These are phyloP conservation scores for Blastobotrys terrestris DNA, from an alignment of 805 yeast species.

Conservation along the genomic window DNA sequence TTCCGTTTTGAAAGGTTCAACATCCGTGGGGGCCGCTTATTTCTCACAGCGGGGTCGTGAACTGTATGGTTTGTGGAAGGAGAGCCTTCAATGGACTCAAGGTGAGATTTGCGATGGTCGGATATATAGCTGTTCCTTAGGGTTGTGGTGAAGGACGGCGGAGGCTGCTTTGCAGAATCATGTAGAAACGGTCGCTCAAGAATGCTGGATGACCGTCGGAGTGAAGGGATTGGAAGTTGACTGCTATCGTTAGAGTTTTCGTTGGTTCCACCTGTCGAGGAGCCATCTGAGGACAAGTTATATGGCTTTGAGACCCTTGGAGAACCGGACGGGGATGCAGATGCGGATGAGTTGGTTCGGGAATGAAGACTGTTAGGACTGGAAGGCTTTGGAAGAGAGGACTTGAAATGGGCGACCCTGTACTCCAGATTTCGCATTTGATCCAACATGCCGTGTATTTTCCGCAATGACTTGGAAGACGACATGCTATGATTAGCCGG, in stretches of 20 bases:
- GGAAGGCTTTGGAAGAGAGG: conserved; percentile 18
- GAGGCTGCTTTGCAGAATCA: background rate
- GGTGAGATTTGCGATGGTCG: background rate
- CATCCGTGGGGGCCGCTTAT: background rate
- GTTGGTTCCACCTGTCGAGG: conserved; percentile 4
- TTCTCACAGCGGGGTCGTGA: background rate
- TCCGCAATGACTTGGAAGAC: conserved; percentile 24
- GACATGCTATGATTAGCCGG: conserved; percentile 9
- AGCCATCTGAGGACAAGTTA: conserved; percentile 3
- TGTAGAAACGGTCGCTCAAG: background rate
- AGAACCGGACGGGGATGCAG: conserved; percentile 1
- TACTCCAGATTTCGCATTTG: conserved; percentile 25
- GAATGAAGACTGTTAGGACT: conserved; percentile 11
- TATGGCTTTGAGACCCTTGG: conserved; percentile 3
- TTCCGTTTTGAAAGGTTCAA: background rate
- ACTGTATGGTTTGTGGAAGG: conserved; percentile 2
- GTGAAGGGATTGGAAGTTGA: background rate
- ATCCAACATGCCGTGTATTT: conserved; percentile 27
- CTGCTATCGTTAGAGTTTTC: background rate
- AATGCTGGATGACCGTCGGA: background rate
- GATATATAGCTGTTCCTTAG: background rate
- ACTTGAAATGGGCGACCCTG: conserved; percentile 26
- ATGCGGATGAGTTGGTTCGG: conserved; percentile 3
- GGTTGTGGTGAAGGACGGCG: background rate
- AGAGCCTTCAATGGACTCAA: conserved; percentile 9